phyloP scores from a whole-genome alignment of 805 yeast species.

The Barnettozyma sp. region DNA sequence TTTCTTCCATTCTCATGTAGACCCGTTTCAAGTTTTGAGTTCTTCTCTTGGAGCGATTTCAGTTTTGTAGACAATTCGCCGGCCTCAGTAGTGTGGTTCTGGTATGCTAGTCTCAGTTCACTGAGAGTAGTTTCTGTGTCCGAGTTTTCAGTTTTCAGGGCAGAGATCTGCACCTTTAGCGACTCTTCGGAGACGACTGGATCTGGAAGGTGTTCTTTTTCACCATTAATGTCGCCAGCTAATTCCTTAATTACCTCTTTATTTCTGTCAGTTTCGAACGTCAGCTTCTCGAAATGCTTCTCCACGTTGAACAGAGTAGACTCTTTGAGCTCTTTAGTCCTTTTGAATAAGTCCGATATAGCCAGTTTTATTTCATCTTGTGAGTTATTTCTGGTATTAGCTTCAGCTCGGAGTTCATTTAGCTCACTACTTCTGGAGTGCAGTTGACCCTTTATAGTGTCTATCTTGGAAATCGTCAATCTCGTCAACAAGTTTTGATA shows the following conservation, averaged over 20 bases:
- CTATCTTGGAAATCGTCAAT: slow-evolving; percentile 29
- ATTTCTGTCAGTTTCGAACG: slow-evolving; percentile 17
- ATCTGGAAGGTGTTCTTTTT: no score
- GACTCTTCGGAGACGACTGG: slow-evolving; percentile 20
- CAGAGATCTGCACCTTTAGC: slow-evolving; percentile 28
- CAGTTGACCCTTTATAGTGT: slow-evolving; percentile 17
- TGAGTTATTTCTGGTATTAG: slow-evolving; percentile 34
- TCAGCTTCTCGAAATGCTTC: slow-evolving; percentile 18
- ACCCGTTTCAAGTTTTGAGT: slow-evolving; percentile 25
- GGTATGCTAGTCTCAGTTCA: slow-evolving; percentile 36
- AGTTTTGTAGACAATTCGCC: slow-evolving; percentile 34
- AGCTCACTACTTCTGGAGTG: slow-evolving; percentile 19
- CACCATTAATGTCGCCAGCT: slow-evolving; percentile 15
- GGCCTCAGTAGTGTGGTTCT: slow-evolving; percentile 38
- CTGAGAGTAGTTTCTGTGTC: slow-evolving; percentile 2
- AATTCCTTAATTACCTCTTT: slow-evolving; percentile 9
- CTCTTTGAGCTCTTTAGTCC: slow-evolving; percentile 16
- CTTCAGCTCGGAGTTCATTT: slow-evolving; percentile 26
- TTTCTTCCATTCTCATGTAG: slow-evolving; percentile 31
- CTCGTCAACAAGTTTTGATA: slow-evolving; percentile 34
- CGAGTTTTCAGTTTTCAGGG: slow-evolving; percentile 23
- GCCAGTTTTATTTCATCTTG: slow-evolving; percentile 34
- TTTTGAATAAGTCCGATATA: slow-evolving; percentile 37
- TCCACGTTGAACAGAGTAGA: slow-evolving; percentile 11
- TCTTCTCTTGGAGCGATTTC: slow-evolving; percentile 20